Base-by-base conservation (phyloP, 1,284 basidiomycete species). In the Takashimella tepidaria region DNA sequence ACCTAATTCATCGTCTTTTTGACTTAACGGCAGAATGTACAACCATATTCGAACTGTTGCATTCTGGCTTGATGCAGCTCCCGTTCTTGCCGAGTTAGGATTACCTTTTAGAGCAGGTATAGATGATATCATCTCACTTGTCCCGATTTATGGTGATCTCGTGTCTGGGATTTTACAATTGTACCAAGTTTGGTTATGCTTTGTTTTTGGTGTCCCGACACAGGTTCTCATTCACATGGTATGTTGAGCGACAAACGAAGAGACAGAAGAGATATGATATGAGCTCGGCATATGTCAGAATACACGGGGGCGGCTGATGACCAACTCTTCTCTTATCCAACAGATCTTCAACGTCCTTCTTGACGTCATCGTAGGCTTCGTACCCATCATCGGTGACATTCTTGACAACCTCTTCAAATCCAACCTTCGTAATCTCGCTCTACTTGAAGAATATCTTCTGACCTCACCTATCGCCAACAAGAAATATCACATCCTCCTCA, bases 401-500 rank as follows among this genome's bases (percentile, higher is more conserved):
- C 60, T 76, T 45, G 75, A 77, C 63, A 76, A 75, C 57, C 67
- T 74, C 21, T 77, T 71, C 62, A 77, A 77, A 53, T 66, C 70
- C 19, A 77, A 77, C 54, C 58, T 77, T 10, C 66, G 70, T 13
- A 77, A 77, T 58, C 63, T 77, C 22, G 58, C 60, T 10, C 49
- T 73, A 2, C 61, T 72, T 25, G 72, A 76, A 61, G 56, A 57
- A 3, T 75, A 68, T 63, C 68, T 77, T 11, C 64, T 77, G 3
- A 54, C 55, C 3, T 52, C 54, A 8, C 51, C 55, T 10, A 42
- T 52, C n/a, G 40, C 52, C 0, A 57, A 62, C 6, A 41, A 44
- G 2, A 44, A 53, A 50, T 76, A 70, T 60, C 70, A 74, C 47
- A 75, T 77, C 49, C 61, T 77, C 1, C 59, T 77, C 27, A 76